Evolutionary conservation across 1,139 yeast genomes (phyloP), one percentile per base, ranked within the genome.

Genomic region (Blastobotrys persicus): DNA sequence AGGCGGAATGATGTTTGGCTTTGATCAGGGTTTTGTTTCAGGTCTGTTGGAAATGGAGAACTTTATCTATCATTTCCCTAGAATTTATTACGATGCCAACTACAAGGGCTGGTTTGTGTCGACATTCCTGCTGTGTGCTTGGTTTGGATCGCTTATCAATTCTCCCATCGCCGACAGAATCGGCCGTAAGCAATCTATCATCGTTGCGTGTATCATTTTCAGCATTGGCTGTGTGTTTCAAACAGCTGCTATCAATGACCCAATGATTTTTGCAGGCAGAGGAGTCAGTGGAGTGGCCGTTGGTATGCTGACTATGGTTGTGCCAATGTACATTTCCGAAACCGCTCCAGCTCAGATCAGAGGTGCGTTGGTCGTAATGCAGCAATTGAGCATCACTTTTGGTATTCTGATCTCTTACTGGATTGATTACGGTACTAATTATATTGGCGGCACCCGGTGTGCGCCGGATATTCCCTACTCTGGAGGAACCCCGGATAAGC

Each of bases 321-420:
- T 82, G 31, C 85, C 85, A 6, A 69, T 80, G 48, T 79, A 79
- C 78, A 82, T 82, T 69, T 75, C 83, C 26, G 88, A 82, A 59
- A 76, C 78, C 78, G 54, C 79, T 79, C 63, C 80, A 45, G 79
- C 81, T 31, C 70, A 68, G 40, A 76, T 74, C 16, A 74, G 87
- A 64, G 87, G 87, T 54, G 79, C 88, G 20, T 78, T 81, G 28
- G 86, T 83, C 42, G 77, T 81, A 42, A 74, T 83, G 58, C 83
- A 81, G 73, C 88, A 84, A 69, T 78, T 80, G 66, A 77, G 78
- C 62, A 80, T 83, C 61, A 81, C 88, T 32, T 70, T 82, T 55
- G 89, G 88, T 62, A 82, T 83, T 46, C 61, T 74, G 67, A 59
- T 74, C 45, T 66, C 73, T 70, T 83, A 79, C 68, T 82, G 77